Percentiles rank a stretch among this genome's conserved stretches.
phyloP scores from a whole-genome alignment of 2,329 filamentous ascomycete species.

The Ramularia endophylla region DNA sequence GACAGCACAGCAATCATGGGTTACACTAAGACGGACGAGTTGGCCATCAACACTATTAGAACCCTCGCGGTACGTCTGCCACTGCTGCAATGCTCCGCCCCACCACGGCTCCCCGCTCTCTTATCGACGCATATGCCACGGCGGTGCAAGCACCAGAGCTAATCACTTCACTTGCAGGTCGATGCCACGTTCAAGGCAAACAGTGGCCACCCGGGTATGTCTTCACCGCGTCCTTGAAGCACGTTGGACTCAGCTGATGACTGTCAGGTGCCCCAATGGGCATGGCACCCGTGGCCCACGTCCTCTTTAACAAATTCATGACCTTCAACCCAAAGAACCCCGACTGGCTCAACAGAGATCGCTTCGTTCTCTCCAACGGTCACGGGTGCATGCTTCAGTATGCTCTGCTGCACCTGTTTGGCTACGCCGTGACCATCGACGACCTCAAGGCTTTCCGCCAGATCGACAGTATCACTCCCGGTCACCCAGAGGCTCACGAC shows the following conservation, averaged over 20 bases:
- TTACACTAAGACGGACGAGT: conserved; percentile 79
- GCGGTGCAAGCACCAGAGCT: conserved; percentile 3
- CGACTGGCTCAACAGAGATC: conserved; percentile 92
- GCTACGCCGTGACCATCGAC: conserved; percentile 78
- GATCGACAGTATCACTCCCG: conserved; percentile 78
- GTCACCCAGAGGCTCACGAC: conserved; percentile 94
- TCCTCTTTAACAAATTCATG: conserved; percentile 99
- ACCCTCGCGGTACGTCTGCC: conserved; percentile 74
- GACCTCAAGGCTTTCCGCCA: conserved; percentile 93
- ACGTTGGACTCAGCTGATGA: not conserved
- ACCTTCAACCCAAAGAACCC: conserved; percentile 99
- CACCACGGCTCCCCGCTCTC: not conserved
- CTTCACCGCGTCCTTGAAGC: too few species aligned
- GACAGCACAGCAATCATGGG: conserved; percentile 56
- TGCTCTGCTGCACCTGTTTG: conserved; percentile 93
- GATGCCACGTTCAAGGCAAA: conserved; percentile 96
- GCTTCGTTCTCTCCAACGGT: conserved; percentile 98
- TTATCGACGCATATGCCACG: not conserved
- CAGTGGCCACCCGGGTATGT: conserved; percentile 64
- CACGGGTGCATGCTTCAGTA: conserved; percentile 99
- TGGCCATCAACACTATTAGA: conserved; percentile 98
- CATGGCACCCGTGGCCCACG: conserved; percentile 92
- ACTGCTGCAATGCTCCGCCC: conserved; percentile 2
- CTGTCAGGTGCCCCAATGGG: conserved; percentile 81
- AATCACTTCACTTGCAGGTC: conserved; percentile 54